phyloP scores from a whole-genome alignment of 306 rosid genomes.

The Gastrolobium villosum region DNA sequence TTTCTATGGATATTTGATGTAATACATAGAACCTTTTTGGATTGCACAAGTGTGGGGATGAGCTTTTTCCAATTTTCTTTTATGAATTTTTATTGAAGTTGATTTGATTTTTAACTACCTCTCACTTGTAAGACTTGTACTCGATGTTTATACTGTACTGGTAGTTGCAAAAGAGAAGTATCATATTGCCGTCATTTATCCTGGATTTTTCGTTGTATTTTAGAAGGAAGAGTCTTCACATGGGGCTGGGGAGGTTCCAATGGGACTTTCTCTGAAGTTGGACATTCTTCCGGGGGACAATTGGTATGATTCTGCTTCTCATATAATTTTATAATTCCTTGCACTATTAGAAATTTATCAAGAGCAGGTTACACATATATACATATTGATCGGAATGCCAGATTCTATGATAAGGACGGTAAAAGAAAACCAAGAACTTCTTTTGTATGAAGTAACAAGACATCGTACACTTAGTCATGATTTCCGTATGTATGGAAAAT shows the following conservation, averaged over 20 bases:
- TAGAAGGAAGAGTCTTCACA: constrained; percentile 86
- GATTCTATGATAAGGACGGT: constrained; percentile 10
- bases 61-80: constrained; percentile 11
- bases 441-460: not conserved
- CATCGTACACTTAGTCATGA: constrained; percentile 24
- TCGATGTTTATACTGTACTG: constrained; percentile 43
- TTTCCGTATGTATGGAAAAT: constrained; percentile 11
- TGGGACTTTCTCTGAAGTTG: constrained; percentile 88
- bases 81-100: constrained; percentile 14
- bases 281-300: constrained; percentile 94
- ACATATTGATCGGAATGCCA: constrained; percentile 8
- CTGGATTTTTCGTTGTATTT: constrained; percentile 41
- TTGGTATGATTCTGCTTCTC: constrained; percentile 70
- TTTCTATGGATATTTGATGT: constrained; percentile 19
- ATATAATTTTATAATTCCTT: constrained; percentile 20
- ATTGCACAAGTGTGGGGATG: not conserved
- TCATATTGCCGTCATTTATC: constrained; percentile 16
- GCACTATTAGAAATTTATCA: constrained; percentile 21
- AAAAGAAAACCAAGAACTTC: constrained; percentile 22
- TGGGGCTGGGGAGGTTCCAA: constrained; percentile 99
- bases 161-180: constrained; percentile 15
- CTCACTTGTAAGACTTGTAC: constrained; percentile 40
- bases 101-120: constrained; percentile 33
- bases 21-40: constrained; percentile 17
- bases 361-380: not conserved